A percentile compares a stretch with the other conserved stretches of the same genome.
Conservation (phyloP, 2,329 filamentous ascomycete species). For the Hypoxylon sp. region DNA sequence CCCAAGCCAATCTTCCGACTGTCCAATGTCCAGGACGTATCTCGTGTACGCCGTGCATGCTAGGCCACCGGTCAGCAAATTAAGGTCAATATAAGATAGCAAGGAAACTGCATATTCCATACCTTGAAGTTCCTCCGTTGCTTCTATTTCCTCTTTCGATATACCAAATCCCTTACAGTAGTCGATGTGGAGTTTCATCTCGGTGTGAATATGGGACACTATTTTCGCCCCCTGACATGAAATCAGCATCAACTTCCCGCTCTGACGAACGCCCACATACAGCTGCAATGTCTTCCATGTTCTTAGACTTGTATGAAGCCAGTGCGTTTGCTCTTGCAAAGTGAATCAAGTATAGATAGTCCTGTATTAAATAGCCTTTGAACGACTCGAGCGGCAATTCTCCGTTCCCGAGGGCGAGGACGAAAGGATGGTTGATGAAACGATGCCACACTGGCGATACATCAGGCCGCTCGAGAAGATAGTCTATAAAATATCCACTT, state of each 20-base stretch:
- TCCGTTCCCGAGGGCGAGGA: slow-evolving; percentile 81
- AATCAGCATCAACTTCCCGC: slow-evolving; percentile 8
- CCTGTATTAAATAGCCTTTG: slow-evolving; percentile 90
- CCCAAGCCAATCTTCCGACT: slow-evolving; percentile 88
- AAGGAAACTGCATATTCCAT: slow-evolving; percentile 41
- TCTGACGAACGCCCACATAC: slow-evolving; percentile 60
- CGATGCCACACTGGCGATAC: slow-evolving; percentile 80
- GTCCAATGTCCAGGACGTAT: slow-evolving; percentile 90
- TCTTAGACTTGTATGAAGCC: slow-evolving; percentile 86
- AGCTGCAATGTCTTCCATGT: slow-evolving; percentile 78
- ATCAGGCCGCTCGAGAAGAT: slow-evolving; percentile 81
- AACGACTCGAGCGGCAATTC: slow-evolving; percentile 82
- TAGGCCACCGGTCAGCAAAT: slow-evolving; percentile 37
- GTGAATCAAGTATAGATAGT: slow-evolving; percentile 92
- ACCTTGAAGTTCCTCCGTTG: slow-evolving; percentile 82
- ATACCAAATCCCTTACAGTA: slow-evolving; percentile 89
- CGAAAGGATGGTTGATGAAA: slow-evolving; percentile 87
- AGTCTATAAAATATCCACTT: slow-evolving; percentile 85
- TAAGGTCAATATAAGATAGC: neutral
- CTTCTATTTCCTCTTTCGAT: slow-evolving; percentile 78
- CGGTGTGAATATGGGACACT: slow-evolving; percentile 81
- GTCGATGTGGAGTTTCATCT: slow-evolving; percentile 84
- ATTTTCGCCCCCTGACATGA: slow-evolving; percentile 72
- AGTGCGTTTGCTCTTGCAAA: slow-evolving; percentile 90
- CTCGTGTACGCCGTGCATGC: slow-evolving; percentile 78